phyloP scores from a whole-genome alignment of 2,329 filamentous ascomycete genomes.

The Decorospora gaudefroyi region DNA sequence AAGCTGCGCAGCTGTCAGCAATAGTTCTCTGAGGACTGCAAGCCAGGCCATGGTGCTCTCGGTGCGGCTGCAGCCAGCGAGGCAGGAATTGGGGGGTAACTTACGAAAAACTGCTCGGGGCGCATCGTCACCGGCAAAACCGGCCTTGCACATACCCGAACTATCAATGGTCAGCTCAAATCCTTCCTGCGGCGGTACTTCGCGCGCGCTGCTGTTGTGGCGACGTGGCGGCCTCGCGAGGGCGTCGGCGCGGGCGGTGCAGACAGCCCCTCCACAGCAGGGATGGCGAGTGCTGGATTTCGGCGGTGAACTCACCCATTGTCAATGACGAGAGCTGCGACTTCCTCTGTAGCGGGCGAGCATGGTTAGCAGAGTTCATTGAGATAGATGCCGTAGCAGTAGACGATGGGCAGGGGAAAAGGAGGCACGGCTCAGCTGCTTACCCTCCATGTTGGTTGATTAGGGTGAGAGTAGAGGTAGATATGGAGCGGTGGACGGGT shows the following conservation, averaged over 20 bases:
- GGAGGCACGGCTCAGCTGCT: slow-evolving; percentile 52
- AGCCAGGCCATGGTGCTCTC: slow-evolving; percentile 14
- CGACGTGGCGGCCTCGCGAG: slow-evolving; percentile 27
- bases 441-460: slow-evolving; percentile 68
- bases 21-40: slow-evolving; percentile 18
- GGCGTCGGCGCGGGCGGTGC: slow-evolving; percentile 32
- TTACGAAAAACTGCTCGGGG: slow-evolving; percentile 99
- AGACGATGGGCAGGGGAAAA: slow-evolving; percentile 23
- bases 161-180: slow-evolving; percentile 59
- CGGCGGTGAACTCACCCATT: slow-evolving; percentile 85
- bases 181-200: slow-evolving; percentile 29
- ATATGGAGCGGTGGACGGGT: slow-evolving; percentile 38
- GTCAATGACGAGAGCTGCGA: slow-evolving; percentile 99
- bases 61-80: slow-evolving; percentile 14
- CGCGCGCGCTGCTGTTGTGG: slow-evolving; percentile 32
- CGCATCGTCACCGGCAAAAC: slow-evolving; percentile 99
- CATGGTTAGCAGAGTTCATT: slow-evolving; percentile 45
- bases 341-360: slow-evolving; percentile 77
- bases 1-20: slow-evolving; percentile 65
- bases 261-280: slow-evolving; percentile 47
- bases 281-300: slow-evolving; percentile 43
- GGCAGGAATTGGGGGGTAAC: slow-evolving; percentile 54
- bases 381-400: slow-evolving; percentile 31
- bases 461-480: slow-evolving; percentile 47
- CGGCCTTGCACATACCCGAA: slow-evolving; percentile 99